These are phyloP conservation scores for Mortierella sp. DNA, from an alignment of 371 early-diverging fungal species.

Conservation along the genomic window DNA sequence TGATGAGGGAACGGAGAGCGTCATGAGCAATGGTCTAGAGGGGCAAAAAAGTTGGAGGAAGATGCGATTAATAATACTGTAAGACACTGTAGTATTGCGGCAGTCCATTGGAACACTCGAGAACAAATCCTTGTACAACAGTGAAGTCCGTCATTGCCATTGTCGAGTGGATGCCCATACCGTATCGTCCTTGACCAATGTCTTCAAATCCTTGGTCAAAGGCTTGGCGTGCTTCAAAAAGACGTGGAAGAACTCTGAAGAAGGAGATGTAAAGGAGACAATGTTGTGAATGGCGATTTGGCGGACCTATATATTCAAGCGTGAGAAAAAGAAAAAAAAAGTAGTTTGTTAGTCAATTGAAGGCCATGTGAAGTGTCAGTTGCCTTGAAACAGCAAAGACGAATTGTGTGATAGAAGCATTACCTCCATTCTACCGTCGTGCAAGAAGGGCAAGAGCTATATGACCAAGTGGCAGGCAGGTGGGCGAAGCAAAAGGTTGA, in stretches of 20 bases:
- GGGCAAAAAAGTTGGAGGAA: not conserved
- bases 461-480: not conserved
- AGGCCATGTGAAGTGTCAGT: not conserved
- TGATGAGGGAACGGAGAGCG: constrained; percentile 85
- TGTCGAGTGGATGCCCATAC: constrained; percentile 56
- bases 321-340: not conserved
- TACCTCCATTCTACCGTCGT: constrained; percentile 55
- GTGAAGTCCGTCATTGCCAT: not conserved
- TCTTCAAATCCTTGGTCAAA: constrained; percentile 78
- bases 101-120: not conserved
- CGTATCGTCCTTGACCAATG: constrained; percentile 76
- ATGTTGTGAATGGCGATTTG: constrained; percentile 86
- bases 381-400: not conserved
- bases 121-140: not conserved
- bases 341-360: not conserved
- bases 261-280: constrained; percentile 76
- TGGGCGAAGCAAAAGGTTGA: constrained; percentile 33
- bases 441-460: constrained; percentile 55
- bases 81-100: not conserved
- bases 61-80: not conserved
- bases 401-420: not conserved
- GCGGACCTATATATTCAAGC: constrained; percentile 70
- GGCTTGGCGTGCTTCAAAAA: constrained; percentile 71
- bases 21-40: constrained; percentile 85
- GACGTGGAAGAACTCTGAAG: constrained; percentile 71